phyloP scores from a whole-genome alignment of 2,329 filamentous ascomycete species.

The Pezicula carpinea region DNA sequence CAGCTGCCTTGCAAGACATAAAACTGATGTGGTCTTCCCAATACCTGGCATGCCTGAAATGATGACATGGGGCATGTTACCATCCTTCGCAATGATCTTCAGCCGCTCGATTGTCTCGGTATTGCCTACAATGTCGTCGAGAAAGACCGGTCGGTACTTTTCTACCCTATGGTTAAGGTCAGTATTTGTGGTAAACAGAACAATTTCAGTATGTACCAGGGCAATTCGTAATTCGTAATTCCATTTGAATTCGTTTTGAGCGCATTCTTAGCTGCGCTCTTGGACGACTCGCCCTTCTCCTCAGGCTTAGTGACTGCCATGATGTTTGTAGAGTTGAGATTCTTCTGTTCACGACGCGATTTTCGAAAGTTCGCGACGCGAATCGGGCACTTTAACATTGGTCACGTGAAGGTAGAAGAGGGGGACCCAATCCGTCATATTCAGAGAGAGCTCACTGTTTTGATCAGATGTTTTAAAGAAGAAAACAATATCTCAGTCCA shows the following conservation, averaged over 20 bases:
- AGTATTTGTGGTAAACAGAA: slow-evolving; percentile 15
- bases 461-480: too few species aligned
- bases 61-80: slow-evolving; percentile 99
- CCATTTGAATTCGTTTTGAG: slow-evolving; percentile 46
- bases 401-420: too few species aligned
- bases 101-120: slow-evolving; percentile 95
- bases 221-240: slow-evolving; percentile 64
- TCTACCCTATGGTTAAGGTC: slow-evolving; percentile 67
- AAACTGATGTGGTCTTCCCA: slow-evolving; percentile 93
- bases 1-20: slow-evolving; percentile 88
- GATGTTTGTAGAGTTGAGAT: slow-evolving; percentile 7
- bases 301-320: slow-evolving; percentile 24
- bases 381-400: not conserved
- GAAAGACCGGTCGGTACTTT: slow-evolving; percentile 91
- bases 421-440: too few species aligned
- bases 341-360: not conserved
- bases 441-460: too few species aligned
- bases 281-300: slow-evolving; percentile 54
- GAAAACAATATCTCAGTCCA: too few species aligned
- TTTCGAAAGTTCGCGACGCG: not conserved
- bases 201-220: slow-evolving; percentile 55
- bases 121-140: slow-evolving; percentile 97
- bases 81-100: slow-evolving; percentile 97
- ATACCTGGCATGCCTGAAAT: slow-evolving; percentile 99
- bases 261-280: slow-evolving; percentile 51